Evolutionary conservation across 257 asterid species (phyloP).

Genomic region (Solanum dulcamara): DNA sequence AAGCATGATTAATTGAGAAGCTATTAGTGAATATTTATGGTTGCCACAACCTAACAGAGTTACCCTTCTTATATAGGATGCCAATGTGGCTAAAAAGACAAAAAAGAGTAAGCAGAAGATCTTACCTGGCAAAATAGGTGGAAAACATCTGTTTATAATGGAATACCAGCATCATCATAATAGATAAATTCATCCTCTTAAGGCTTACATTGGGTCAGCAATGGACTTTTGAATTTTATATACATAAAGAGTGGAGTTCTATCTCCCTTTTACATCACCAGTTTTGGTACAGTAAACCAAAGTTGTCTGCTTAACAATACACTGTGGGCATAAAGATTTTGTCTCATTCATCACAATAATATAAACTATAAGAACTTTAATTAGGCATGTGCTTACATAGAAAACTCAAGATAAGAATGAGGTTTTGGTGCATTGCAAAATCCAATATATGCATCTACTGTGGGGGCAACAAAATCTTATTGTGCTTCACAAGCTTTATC

Average conservation of each 20-base stretch:
- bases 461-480: not conserved
- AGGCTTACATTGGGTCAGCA: not conserved
- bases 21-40: not conserved
- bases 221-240: not conserved
- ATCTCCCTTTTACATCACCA: constrained; percentile 4
- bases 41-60: not conserved
- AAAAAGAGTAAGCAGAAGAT: not conserved
- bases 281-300: not conserved
- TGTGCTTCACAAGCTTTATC: not conserved
- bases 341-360: constrained; percentile 1
- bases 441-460: not conserved
- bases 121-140: constrained; percentile 9
- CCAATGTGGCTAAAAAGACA: not conserved
- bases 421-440: not conserved
- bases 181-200: constrained; percentile 2
- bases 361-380: not conserved
- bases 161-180: constrained; percentile 14
- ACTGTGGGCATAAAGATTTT: not conserved
- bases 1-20: constrained; percentile 18
- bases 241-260: not conserved
- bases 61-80: not conserved
- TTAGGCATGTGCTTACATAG: not conserved
- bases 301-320: not conserved
- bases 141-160: constrained; percentile 13
- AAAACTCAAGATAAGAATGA: not conserved